Base-by-base conservation (phyloP, 2,329 filamentous ascomycete species). In the Penicillium sp. region DNA sequence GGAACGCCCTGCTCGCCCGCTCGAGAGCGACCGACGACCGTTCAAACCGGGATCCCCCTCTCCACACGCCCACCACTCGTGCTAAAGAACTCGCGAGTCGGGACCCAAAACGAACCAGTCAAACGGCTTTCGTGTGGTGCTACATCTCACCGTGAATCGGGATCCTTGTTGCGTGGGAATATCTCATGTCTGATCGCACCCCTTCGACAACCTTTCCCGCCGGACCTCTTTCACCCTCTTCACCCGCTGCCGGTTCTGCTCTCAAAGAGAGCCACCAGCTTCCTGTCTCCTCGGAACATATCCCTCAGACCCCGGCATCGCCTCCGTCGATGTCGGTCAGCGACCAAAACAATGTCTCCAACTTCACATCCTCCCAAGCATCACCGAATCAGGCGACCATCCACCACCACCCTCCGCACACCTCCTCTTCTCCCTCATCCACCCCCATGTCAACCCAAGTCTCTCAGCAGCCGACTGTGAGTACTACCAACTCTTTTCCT, bases 261-360 rank as follows among this genome's bases (percentile, higher is more conserved):
- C 62, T 74, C 50, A 79, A 79, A 69, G 73, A 72, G 66, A 71
- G 63, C 59, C 63, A 55, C 52, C 65, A 65, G 52, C 66, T 69
- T 24, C 63, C 62, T 53, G 60, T 67, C 62, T 66, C 71, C 54
- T 71, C 67, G 64, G 73, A 71, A 58, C 69, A 72, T 56, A 70
- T 69, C 35, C 74, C 74, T 37, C 73, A 75, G 59, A 75, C 74
- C 39, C 74, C 74, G 63, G 77, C 73, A 69, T 79, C 77, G 60
- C 74, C 77, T 77, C 75, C 76, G 73, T 80, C 79, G 74, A 81
- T 81, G 79, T 80, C 78, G 75, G 76, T 79, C 70, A 77, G 76
- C 68, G 74, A 78, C 69, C 76, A 76, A 70, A 80, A 75, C 67
- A 76, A 81, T 81, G 79, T 75, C 73, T 74, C 77, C 68, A 72